Evolutionary conservation across 352 stramenopile genomes (phyloP).

Genomic region (Phytophthora nicotianae): DNA sequence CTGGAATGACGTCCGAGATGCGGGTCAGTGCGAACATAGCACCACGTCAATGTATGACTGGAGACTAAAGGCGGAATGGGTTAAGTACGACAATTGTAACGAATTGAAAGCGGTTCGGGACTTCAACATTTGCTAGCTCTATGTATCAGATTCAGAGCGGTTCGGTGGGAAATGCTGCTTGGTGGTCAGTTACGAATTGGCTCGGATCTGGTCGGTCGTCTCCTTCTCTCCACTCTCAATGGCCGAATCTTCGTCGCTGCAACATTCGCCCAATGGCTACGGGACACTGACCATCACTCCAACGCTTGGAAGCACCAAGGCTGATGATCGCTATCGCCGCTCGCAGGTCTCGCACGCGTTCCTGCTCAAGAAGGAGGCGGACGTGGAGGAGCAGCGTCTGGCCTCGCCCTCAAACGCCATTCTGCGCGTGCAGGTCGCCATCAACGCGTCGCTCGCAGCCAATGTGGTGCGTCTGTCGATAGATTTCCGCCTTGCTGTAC

Average conservation of each 20-base stretch:
- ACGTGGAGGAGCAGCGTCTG: slow-evolving; percentile 45
- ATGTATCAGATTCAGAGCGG: slow-evolving; percentile 1
- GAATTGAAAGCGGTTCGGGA: not conserved
- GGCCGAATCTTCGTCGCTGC: slow-evolving; percentile 20
- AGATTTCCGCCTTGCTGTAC: not conserved
- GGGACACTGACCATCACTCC: slow-evolving; percentile 23
- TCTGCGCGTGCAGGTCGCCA: slow-evolving; percentile 66
- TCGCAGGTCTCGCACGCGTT: slow-evolving; percentile 80
- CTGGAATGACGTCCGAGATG: slow-evolving; percentile 86
- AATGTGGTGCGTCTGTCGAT: slow-evolving; percentile 61
- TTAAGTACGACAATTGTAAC: slow-evolving; percentile 12
- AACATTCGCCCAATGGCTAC: slow-evolving; percentile 25
- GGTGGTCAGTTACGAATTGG: slow-evolving; percentile 14
- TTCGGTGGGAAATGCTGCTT: not conserved
- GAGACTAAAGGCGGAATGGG: not conserved
- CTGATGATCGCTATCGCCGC: slow-evolving; percentile 40
- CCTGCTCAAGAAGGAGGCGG: slow-evolving; percentile 62
- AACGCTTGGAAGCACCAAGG: slow-evolving; percentile 23
- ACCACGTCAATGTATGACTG: slow-evolving; percentile 13
- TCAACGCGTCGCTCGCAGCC: slow-evolving; percentile 67
- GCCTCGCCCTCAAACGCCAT: slow-evolving; percentile 33
- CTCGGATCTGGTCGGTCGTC: not conserved
- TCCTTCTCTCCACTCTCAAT: slow-evolving; percentile 1
- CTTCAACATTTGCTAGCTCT: not conserved
- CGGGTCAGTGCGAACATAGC: slow-evolving; percentile 86